These are phyloP conservation scores for Apiotrichum veenhuisii DNA, from an alignment of 1,284 basidiomycete species.

Conservation along the genomic window DNA sequence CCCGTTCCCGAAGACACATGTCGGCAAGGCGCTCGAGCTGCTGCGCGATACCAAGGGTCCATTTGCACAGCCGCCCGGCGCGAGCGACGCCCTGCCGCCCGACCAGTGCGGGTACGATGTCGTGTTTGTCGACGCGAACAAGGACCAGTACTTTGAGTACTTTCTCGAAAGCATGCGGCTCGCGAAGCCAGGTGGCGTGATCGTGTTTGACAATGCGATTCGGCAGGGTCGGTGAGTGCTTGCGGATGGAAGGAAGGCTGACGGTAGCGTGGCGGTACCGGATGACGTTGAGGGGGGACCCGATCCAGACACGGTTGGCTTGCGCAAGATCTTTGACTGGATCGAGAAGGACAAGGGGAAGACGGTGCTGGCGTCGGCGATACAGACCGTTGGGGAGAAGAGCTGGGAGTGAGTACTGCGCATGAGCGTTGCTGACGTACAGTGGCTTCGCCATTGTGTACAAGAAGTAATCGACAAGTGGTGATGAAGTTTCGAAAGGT, in stretches of 20 bases:
- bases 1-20: constrained; percentile 41
- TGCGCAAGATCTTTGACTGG: constrained; percentile 44
- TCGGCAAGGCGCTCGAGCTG: constrained; percentile 31
- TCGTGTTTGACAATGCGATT: constrained; percentile 42
- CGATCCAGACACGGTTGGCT: constrained; percentile 24
- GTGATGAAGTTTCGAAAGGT: too few relatives aligned
- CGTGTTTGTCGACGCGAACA: constrained; percentile 45
- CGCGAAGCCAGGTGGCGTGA: constrained; percentile 34
- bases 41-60: constrained; percentile 24
- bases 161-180: constrained; percentile 35
- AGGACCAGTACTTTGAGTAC: constrained; percentile 35
- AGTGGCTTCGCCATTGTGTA: constrained; percentile 32
- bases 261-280: constrained; percentile 11
- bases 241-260: not conserved
- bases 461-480: constrained; percentile 19
- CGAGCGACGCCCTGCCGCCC: constrained; percentile 14
- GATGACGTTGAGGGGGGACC: constrained; percentile 22
- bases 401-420: constrained; percentile 41
- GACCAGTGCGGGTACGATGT: constrained; percentile 37
- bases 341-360: constrained; percentile 38
- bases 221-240: constrained; percentile 33
- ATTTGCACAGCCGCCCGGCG: constrained; percentile 26
- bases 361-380: constrained; percentile 34
- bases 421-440: constrained; percentile 9
- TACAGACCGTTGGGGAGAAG: constrained; percentile 45